Conservation (phyloP, 2,329 filamentous ascomycete species). For the Apiospora aurea region DNA sequence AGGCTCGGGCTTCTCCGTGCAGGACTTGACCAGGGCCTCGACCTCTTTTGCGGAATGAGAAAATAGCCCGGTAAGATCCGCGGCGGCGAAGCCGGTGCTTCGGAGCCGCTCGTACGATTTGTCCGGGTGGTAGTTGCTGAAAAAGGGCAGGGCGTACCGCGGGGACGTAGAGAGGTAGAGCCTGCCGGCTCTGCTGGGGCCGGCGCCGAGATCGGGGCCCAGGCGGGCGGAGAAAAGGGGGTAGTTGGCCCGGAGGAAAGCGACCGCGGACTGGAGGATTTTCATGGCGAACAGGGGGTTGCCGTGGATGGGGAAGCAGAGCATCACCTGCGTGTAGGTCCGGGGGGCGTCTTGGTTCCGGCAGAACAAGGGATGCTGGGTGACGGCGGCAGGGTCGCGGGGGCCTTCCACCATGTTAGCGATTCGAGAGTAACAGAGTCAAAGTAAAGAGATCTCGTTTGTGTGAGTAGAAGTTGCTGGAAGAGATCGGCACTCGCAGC, state of each 20-base stretch:
- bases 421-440: too few species aligned
- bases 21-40: not conserved
- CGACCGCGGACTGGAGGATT: not conserved
- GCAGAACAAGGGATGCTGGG: constrained; percentile 22
- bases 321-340: constrained; percentile 26
- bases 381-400: constrained; percentile 13
- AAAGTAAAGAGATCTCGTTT: not conserved
- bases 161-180: not conserved
- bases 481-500: too few species aligned
- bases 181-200: not conserved
- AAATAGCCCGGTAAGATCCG: not conserved
- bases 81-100: not conserved
- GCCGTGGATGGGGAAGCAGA: not conserved
- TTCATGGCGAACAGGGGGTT: not conserved
- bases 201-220: not conserved
- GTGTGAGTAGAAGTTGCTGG: not conserved
- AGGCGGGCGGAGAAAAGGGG: not conserved
- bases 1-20: not conserved
- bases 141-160: too few species aligned
- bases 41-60: too few species aligned
- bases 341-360: constrained; percentile 30
- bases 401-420: too few species aligned
- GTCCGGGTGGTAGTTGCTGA: not conserved
- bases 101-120: not conserved
- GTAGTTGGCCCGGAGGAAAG: not conserved